Evolutionary conservation across 2,329 filamentous ascomycete species (phyloP), one percentile per base, ranked within the genome.

Genomic region (Niveomyces coronatus): DNA sequence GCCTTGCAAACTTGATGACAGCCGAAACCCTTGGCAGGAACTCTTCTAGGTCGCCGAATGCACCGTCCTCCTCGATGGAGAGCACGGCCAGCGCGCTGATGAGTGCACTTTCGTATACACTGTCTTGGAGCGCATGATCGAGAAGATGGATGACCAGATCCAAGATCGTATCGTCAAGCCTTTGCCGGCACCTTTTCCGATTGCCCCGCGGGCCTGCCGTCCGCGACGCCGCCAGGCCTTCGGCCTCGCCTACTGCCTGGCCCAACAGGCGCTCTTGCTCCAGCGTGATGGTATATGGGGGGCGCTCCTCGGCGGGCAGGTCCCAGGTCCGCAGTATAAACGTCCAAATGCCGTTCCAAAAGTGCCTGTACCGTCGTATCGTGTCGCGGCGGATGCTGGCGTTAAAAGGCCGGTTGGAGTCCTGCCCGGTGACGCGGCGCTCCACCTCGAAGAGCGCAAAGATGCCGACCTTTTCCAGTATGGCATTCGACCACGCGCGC

Each of bases 1-100:
- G 42, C 1, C 31, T 26, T 11, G 35, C 32, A 3, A 45, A 39
- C 29, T 48, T 48, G 18, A 48, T 45, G 7, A 49, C 31, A 10
- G 32, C 44, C 13, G 39, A 48, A 27, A 27, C 24, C 24, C 24
- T 10, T n/a, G 24, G 24, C 24, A 27, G 10, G 24, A 27, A 27
- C 11, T 44, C 46, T 8, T 47, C 34, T 2, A 16, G 15, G 4
- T 29, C 34, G 1, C 31, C 4, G 0, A 42, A 20, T 36, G 26
- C 47, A 2, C 40, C 34, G 10, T 43, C 34, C 9, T 46, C 41
- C 4, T 41, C 33, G 16, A 47, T 31, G 5, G 39, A 37, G 16
- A 38, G 34, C 15, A 45, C 31, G 17, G 41, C 35, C 30, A 45
- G 33, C 20, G 24, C 39, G 34, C 41, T 42, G 11, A 46, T 40